phyloP scores from a whole-genome alignment of 208 protist species.

The Sergeia podlipaevii region DNA sequence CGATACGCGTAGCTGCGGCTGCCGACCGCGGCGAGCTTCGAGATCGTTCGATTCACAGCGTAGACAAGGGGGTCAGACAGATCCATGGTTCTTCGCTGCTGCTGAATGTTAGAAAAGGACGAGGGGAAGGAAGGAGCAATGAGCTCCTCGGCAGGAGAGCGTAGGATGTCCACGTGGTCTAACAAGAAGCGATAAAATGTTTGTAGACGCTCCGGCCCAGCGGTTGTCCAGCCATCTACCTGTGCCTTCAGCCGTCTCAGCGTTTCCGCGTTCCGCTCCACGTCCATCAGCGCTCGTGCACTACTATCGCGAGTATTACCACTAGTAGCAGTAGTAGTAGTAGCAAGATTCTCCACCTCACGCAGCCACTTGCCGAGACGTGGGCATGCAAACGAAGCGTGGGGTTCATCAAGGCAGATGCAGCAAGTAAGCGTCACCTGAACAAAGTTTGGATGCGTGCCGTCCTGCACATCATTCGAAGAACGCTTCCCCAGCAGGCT shows the following conservation, averaged over 20 bases:
- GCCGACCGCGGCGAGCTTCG: constrained; percentile 42
- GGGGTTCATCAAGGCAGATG: constrained; percentile 84
- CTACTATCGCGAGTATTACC: background rate
- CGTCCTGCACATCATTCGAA: constrained; percentile 15
- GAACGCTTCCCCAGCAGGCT: constrained; percentile 41
- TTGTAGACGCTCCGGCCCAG: constrained; percentile 75
- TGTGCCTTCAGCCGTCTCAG: constrained; percentile 52
- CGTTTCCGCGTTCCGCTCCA: constrained; percentile 8
- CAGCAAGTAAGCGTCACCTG: constrained; percentile 85
- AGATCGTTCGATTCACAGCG: constrained; percentile 62
- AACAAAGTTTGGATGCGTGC: constrained; percentile 71
- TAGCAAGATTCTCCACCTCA: constrained; percentile 29
- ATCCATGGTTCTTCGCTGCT: too few species aligned
- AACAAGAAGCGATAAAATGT: constrained; percentile 78
- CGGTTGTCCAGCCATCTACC: constrained; percentile 78
- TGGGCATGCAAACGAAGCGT: constrained; percentile 75
- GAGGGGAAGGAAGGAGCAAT: too few species aligned
- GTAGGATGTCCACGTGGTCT: constrained; percentile 38
- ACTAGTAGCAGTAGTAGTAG: background rate
- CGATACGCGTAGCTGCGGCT: constrained; percentile 53
- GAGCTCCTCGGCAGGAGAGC: too few species aligned
- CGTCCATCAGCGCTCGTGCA: constrained; percentile 12
- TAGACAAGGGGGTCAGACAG: constrained; percentile 56
- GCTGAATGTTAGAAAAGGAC: too few species aligned
- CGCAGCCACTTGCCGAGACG: constrained; percentile 53